phyloP scores from a whole-genome alignment of 208 protist species.

The Leishmania martiniquensis region DNA sequence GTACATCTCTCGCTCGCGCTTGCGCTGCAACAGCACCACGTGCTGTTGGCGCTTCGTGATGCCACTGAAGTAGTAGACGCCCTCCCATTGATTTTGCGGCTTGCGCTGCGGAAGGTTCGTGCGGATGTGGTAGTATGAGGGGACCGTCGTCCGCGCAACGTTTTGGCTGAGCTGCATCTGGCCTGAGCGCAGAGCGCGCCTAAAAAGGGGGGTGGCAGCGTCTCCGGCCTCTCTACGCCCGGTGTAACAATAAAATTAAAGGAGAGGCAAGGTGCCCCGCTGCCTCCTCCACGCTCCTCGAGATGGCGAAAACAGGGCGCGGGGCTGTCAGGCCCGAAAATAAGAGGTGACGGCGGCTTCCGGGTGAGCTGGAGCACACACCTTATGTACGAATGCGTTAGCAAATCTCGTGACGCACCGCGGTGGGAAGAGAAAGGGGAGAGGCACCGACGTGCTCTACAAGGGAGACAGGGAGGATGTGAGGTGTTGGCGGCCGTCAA shows the following conservation, averaged over 20 bases:
- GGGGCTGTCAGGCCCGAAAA: background rate
- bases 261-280: too few species aligned
- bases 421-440: conserved; percentile 6
- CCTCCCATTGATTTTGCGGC: conserved; percentile 88
- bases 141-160: conserved; percentile 85
- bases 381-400: background rate
- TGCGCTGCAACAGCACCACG: conserved; percentile 75
- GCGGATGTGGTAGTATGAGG: conserved; percentile 89
- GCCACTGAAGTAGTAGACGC: conserved; percentile 87
- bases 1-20: conserved; percentile 47
- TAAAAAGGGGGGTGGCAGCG: background rate
- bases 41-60: conserved; percentile 83
- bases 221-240: background rate
- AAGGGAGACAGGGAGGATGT: background rate
- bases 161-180: conserved; percentile 81
- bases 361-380: background rate
- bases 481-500: background rate
- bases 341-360: background rate
- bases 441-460: background rate
- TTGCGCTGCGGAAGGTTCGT: conserved; percentile 89
- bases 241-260: background rate
- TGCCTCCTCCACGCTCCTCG: too few species aligned
- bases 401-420: background rate
- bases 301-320: too few species aligned
- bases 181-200: background rate